Percentiles rank a stretch among this genome's conserved stretches.
These are phyloP conservation scores for Actinomucor elegans DNA, from an alignment of 371 early-diverging fungal genomes.

Conservation along the genomic window DNA sequence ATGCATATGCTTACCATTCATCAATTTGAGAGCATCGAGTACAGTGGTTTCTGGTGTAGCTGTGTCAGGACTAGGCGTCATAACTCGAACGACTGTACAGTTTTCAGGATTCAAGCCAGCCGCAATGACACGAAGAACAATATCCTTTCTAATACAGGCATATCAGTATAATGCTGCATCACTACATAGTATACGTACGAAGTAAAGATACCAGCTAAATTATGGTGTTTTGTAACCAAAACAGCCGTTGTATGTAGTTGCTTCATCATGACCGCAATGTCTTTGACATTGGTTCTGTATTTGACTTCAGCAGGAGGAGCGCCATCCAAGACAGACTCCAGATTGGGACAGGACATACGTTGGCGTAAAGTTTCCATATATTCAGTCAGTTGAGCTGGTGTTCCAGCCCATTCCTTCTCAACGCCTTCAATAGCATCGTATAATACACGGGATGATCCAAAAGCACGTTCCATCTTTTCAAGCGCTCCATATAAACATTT, in stretches of 20 bases:
- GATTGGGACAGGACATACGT: constrained; percentile 86
- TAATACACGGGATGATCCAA: constrained; percentile 76
- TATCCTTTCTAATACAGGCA: constrained; percentile 55
- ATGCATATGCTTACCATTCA: constrained; percentile 64
- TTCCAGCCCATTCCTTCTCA: constrained; percentile 67
- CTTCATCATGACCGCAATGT: constrained; percentile 90
- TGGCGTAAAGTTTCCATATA: constrained; percentile 75
- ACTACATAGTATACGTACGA: constrained; percentile 28
- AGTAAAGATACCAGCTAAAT: constrained; percentile 89
- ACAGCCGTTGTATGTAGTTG: constrained; percentile 87
- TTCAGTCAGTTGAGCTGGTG: constrained; percentile 50
- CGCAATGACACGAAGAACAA: constrained; percentile 92
- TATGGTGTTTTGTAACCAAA: constrained; percentile 76
- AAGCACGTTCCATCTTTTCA: constrained; percentile 88
- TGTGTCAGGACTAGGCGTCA: constrained; percentile 96
- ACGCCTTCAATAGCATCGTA: constrained; percentile 89
- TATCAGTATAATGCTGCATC: neutral
- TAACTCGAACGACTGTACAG: constrained; percentile 88
- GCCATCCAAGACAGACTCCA: constrained; percentile 76
- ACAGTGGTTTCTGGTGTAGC: constrained; percentile 76
- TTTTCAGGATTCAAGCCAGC: constrained; percentile 85
- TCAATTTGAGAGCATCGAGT: constrained; percentile 88
- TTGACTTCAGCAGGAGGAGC: constrained; percentile 74
- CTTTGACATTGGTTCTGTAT: constrained; percentile 81
- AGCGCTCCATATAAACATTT: constrained; percentile 91